Base-by-base conservation (phyloP, 2,329 filamentous ascomycete species). In the Magnaporthiopsis incrustans region DNA sequence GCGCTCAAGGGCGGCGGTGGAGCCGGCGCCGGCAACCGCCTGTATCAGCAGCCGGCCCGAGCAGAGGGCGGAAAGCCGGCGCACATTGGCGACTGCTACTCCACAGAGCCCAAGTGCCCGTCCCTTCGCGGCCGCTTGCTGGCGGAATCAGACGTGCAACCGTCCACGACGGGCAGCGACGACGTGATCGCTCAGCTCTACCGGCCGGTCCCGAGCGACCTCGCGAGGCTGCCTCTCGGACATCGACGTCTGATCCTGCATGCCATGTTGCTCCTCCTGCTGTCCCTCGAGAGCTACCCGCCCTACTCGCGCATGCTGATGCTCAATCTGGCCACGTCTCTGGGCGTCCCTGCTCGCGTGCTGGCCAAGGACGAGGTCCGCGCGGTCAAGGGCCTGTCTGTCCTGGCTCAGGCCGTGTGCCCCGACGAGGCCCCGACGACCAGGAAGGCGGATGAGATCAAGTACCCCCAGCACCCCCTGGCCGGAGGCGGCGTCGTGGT, bases 241-340 rank as follows among this genome's bases (percentile, higher is more conserved):
- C 89, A 87, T 70, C 81, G 88, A 59, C 82, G 83, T 32, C 78
- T 92, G 10, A 80, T 96, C 8, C 76, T 96, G 10, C 89, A 95
- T 69, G 84, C 87, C 0, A 77, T 92, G 57, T 78, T 96, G 0
- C 78, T 96, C 3, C 78, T 95, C 32, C 71, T 93, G 7, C 77
- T 96, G 2, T 92, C 90, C 2, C 77, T 96, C 18, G 88, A 95
- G 70, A 85, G 90, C 67, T 96, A 95, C 74, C 85, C 82, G 57
- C 85, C 89, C 5, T 87, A 91, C 70, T 90, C 90, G 3, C 85
- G 91, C 15, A 80, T 90, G 2, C 77, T 95, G 26, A 80, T 96
- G 63, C 77, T 92, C 22, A 82, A 89, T 67, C 73, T 94, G 57
- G 81, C 89, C 1, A 89, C 87, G 1, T 91, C 89, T 8, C 78